A percentile compares a stretch with the other conserved stretches of the same genome.
Conservation (phyloP, 2,329 filamentous ascomycete genomes). For the Mycosphaerella arachidis region DNA sequence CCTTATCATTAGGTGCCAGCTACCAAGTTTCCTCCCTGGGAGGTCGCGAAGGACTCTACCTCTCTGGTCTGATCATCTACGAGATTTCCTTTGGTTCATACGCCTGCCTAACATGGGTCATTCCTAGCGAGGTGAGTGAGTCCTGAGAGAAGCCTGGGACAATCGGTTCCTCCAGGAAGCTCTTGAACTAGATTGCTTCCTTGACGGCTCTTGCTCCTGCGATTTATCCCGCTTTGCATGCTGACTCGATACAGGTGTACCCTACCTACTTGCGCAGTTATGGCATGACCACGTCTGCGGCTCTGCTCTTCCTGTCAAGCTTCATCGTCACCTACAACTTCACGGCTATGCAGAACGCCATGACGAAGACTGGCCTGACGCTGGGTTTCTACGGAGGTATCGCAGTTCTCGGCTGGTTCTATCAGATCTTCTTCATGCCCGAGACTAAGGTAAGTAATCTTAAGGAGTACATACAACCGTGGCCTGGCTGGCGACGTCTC, state of each 20-base stretch:
- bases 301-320: slow-evolving; percentile 64
- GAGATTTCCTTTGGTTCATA: slow-evolving; percentile 60
- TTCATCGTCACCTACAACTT: slow-evolving; percentile 77
- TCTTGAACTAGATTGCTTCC: too few relatives aligned
- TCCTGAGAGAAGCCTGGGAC: too few relatives aligned
- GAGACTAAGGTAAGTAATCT: slow-evolving; percentile 56
- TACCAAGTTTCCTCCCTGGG: slow-evolving; percentile 51
- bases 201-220: too few relatives aligned
- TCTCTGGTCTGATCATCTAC: slow-evolving; percentile 64
- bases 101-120: slow-evolving; percentile 28
- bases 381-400: slow-evolving; percentile 73
- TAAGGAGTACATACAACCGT: slow-evolving; percentile 14
- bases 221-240: too few relatives aligned
- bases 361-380: slow-evolving; percentile 60
- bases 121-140: slow-evolving; percentile 55
- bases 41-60: slow-evolving; percentile 52
- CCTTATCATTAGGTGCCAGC: slow-evolving; percentile 52
- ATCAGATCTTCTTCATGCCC: slow-evolving; percentile 71
- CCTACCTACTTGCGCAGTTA: slow-evolving; percentile 68
- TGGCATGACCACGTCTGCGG: slow-evolving; percentile 68
- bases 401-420: slow-evolving; percentile 64
- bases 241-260: slow-evolving; percentile 38
- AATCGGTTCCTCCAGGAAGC: too few relatives aligned
- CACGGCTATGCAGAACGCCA: slow-evolving; percentile 62
- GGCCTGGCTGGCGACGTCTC: too few relatives aligned